A percentile compares a stretch with the other conserved stretches of the same genome.
phyloP scores from a whole-genome alignment of 2,329 filamentous ascomycete species.

The Penicillium olsonii region DNA sequence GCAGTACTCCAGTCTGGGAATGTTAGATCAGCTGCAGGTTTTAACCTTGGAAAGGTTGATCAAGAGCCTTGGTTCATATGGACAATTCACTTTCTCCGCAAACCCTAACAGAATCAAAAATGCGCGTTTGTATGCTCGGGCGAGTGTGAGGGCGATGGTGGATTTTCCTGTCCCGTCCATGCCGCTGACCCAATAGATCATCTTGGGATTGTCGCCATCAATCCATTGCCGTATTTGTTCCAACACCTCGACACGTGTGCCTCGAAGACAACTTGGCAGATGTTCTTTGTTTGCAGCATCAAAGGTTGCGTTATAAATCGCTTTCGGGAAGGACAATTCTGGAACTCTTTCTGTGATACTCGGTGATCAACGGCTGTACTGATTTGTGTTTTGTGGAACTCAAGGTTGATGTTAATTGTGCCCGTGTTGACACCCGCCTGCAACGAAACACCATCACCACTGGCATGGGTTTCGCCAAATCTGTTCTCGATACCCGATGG shows the following conservation, averaged over 20 bases:
- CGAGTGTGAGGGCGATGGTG: background rate
- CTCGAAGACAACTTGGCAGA: background rate
- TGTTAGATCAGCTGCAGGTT: too few species aligned
- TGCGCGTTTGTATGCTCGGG: background rate
- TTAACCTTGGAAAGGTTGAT: too few species aligned
- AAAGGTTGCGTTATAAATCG: background rate
- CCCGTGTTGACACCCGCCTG: slow-evolving; percentile 2
- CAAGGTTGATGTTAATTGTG: slow-evolving; percentile 5
- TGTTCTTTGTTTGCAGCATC: background rate
- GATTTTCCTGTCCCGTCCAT: background rate
- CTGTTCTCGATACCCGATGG: background rate
- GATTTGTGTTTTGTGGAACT: background rate
- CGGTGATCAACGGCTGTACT: background rate
- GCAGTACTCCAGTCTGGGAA: too few species aligned
- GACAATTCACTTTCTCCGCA: too few species aligned
- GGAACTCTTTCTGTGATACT: background rate
- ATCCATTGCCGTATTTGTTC: background rate
- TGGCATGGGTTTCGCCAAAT: background rate
- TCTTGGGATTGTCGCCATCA: slow-evolving; percentile 1
- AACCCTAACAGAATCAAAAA: too few species aligned
- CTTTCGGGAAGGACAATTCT: background rate
- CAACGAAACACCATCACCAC: slow-evolving; percentile 5
- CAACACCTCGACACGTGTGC: background rate
- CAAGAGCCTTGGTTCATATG: too few species aligned
- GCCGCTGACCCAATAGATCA: background rate